Percentiles rank a stretch among this genome's conserved stretches.
phyloP scores from a whole-genome alignment of 768 basidiomycete species.

The Phylloporus sp. region DNA sequence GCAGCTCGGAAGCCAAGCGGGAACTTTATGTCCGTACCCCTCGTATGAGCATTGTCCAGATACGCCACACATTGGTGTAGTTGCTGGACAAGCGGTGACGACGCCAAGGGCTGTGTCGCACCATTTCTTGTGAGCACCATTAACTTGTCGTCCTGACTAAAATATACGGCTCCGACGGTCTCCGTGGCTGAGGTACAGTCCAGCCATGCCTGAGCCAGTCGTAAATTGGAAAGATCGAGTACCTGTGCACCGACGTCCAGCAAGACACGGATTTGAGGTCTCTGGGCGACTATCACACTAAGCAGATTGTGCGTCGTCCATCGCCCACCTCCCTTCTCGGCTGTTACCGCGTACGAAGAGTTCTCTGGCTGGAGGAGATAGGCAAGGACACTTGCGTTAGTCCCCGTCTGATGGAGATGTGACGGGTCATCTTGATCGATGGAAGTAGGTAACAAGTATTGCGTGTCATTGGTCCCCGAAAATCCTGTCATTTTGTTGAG shows the following conservation, averaged over 20 bases:
- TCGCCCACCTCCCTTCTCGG: not conserved
- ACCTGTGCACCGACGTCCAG: slow-evolving; percentile 1
- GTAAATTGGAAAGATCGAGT: not conserved
- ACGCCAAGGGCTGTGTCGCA: not conserved
- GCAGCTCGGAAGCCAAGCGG: not conserved
- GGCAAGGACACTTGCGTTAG: not conserved
- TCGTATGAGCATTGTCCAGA: not conserved
- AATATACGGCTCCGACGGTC: not conserved
- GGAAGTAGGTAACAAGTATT: slow-evolving; percentile 32
- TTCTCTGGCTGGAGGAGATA: not conserved
- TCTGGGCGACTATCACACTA: not conserved
- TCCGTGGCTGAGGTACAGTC: not conserved
- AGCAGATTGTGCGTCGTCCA: too few species aligned
- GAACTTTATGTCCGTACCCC: not conserved
- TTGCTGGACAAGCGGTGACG: not conserved
- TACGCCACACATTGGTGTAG: not conserved
- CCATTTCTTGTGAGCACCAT: not conserved
- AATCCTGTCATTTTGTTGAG: slow-evolving; percentile 23
- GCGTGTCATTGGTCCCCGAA: slow-evolving; percentile 36
- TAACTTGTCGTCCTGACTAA: not conserved
- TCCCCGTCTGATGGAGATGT: too few species aligned
- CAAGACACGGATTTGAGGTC: not conserved
- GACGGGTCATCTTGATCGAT: slow-evolving; percentile 28
- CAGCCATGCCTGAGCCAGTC: not conserved
- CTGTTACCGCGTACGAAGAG: not conserved